Percentiles rank a stretch among this genome's conserved stretches.
phyloP scores from a whole-genome alignment of 306 rosid species.

The Ceratonia siliqua region DNA sequence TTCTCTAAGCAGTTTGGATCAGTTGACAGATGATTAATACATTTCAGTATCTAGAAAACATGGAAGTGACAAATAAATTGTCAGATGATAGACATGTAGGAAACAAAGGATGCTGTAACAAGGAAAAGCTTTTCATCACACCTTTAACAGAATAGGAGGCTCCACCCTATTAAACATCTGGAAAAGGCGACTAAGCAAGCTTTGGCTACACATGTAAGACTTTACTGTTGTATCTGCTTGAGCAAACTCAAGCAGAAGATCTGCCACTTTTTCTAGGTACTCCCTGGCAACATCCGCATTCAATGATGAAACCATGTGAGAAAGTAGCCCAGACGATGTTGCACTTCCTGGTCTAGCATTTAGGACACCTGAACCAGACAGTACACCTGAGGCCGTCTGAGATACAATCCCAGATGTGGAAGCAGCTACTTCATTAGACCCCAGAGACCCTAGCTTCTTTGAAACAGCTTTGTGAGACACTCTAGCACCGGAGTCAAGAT shows the following conservation, averaged over 20 bases:
- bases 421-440: constrained; percentile 78
- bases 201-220: constrained; percentile 93
- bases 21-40: constrained; percentile 89
- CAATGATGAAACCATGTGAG: constrained; percentile 92
- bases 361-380: constrained; percentile 98
- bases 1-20: constrained; percentile 99
- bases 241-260: constrained; percentile 97
- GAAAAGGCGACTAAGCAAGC: constrained; percentile 97
- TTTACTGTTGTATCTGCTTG: constrained; percentile 95
- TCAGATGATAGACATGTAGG: constrained; percentile 29
- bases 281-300: constrained; percentile 95
- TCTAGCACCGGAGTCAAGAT: constrained; percentile 71
- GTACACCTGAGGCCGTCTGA: constrained; percentile 96
- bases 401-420: constrained; percentile 90
- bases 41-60: constrained; percentile 76
- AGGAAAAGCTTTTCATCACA: constrained; percentile 31
- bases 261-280: constrained; percentile 95
- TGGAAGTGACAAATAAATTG: constrained; percentile 29
- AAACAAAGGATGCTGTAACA: constrained; percentile 13
- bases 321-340: constrained; percentile 94
- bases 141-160: constrained; percentile 96
- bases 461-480: constrained; percentile 61
- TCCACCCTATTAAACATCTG: constrained; percentile 99
- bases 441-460: constrained; percentile 68
- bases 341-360: constrained; percentile 99